Evolutionary conservation across 148 eudicot genomes (phyloP).

Genomic region (Spergularia bocconei): DNA sequence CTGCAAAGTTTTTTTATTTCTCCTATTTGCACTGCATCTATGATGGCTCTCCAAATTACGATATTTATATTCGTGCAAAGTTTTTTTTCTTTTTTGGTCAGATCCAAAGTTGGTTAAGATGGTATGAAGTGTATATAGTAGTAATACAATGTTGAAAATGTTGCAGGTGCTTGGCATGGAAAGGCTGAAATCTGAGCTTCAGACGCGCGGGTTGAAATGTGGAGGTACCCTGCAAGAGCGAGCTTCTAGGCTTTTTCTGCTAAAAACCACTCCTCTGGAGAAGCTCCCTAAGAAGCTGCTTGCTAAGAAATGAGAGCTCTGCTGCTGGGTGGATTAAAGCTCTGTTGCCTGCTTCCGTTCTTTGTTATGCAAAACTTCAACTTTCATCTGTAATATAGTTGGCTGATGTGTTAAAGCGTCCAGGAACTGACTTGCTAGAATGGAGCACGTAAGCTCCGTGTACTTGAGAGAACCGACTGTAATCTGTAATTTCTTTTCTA

Average conservation of each 20-base stretch:
- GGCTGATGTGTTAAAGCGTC: not conserved
- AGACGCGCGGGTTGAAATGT: slow-evolving; percentile 76
- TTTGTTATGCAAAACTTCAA: not conserved
- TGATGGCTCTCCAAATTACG: too few species aligned
- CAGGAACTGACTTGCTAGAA: not conserved
- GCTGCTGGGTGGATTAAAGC: slow-evolving; percentile 1
- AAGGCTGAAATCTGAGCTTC: slow-evolving; percentile 78
- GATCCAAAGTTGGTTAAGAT: not conserved
- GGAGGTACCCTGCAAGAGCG: slow-evolving; percentile 97
- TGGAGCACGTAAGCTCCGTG: not conserved
- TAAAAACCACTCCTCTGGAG: slow-evolving; percentile 83
- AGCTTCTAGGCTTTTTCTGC: slow-evolving; percentile 90
- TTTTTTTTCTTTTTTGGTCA: not conserved
- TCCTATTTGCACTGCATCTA: not conserved
- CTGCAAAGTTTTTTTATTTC: not conserved
- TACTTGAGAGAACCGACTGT: not conserved
- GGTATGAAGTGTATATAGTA: not conserved
- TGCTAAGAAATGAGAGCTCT: slow-evolving; percentile 73
- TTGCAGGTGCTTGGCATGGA: slow-evolving; percentile 86
- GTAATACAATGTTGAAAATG: not conserved
- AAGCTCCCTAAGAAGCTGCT: slow-evolving; percentile 91
- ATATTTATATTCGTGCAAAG: too few species aligned
- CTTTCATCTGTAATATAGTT: slow-evolving; percentile 20
- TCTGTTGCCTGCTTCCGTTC: not conserved
- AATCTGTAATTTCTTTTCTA: slow-evolving; percentile 2